Percentiles rank a stretch among this genome's conserved stretches.
phyloP scores from a whole-genome alignment of 1,284 basidiomycete genomes.

The Gymnopus androsaceus region DNA sequence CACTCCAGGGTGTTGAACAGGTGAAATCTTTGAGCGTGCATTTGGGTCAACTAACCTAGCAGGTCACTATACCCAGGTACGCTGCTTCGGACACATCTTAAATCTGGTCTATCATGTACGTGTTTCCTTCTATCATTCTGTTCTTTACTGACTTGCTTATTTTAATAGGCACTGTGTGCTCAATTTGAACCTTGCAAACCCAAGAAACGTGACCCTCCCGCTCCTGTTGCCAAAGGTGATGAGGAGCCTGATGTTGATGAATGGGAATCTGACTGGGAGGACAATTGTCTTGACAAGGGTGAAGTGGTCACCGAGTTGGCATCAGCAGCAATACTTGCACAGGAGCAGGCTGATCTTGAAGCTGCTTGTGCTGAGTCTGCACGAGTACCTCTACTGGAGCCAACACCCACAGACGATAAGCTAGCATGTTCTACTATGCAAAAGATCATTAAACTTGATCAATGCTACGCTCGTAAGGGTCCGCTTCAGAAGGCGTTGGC shows the following conservation, averaged over 20 bases:
- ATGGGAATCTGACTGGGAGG: neutral
- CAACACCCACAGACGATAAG: neutral
- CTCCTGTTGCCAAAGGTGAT: neutral
- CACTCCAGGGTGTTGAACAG: too few relatives aligned
- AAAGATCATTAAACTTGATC: neutral
- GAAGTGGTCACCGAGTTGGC: neutral
- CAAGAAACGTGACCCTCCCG: neutral
- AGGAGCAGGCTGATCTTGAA: neutral
- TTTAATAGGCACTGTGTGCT: neutral
- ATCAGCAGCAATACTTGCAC: neutral
- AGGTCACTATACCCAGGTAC: neutral
- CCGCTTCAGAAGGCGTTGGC: neutral
- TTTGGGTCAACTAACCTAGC: neutral
- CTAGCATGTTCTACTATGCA: neutral
- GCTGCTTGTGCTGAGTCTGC: neutral
- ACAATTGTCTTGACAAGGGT: neutral
- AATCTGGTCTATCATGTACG: neutral
- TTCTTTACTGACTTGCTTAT: too few relatives aligned
- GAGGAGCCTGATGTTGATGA: neutral
- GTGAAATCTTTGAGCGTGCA: too few relatives aligned
- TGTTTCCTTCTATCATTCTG: neutral
- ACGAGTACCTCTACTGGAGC: neutral
- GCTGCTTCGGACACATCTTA: neutral
- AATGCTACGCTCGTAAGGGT: neutral
- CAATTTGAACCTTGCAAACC: neutral